These are phyloP conservation scores for Cicer chorassanicum DNA, from an alignment of 306 rosid species.

Conservation along the genomic window DNA sequence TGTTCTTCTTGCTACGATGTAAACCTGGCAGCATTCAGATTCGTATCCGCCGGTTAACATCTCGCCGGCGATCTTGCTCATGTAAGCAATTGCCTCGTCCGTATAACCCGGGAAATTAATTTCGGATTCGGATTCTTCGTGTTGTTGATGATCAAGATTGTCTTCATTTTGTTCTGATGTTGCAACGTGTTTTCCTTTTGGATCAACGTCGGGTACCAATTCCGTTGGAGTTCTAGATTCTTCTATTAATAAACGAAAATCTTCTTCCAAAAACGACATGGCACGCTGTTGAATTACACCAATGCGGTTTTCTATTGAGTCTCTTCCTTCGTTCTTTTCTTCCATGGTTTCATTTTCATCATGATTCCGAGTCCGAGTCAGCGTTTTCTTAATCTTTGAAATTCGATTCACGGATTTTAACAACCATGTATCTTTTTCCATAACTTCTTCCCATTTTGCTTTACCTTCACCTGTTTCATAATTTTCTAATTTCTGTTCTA, in stretches of 20 bases:
- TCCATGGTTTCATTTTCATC: not conserved
- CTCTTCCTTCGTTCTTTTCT: slow-evolving; percentile 8
- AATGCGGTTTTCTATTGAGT: slow-evolving; percentile 55
- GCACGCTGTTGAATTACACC: slow-evolving; percentile 57
- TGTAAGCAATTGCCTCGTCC: slow-evolving; percentile 44
- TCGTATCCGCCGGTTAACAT: slow-evolving; percentile 57
- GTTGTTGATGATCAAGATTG: slow-evolving; percentile 40
- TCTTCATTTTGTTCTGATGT: slow-evolving; percentile 1
- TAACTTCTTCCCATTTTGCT: slow-evolving; percentile 48
- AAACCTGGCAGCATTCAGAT: slow-evolving; percentile 62
- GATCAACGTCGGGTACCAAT: slow-evolving; percentile 26
- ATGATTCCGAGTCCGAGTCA: not conserved
- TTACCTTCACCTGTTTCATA: slow-evolving; percentile 41
- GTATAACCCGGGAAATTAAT: slow-evolving; percentile 53
- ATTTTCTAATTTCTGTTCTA: slow-evolving; percentile 52
- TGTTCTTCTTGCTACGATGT: slow-evolving; percentile 50
- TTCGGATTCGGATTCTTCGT: slow-evolving; percentile 6
- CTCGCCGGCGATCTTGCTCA: slow-evolving; percentile 49
- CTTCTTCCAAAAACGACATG: slow-evolving; percentile 71
- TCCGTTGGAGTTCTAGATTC: slow-evolving; percentile 47
- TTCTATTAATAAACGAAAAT: slow-evolving; percentile 63
- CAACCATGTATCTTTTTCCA: slow-evolving; percentile 53
- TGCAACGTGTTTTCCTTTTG: slow-evolving; percentile 47
- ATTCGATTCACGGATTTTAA: slow-evolving; percentile 55
- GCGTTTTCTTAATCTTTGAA: slow-evolving; percentile 46